Evolutionary conservation across 192 early-diverging fungal genomes (phyloP).

Genomic region (Linderina pennispora): DNA sequence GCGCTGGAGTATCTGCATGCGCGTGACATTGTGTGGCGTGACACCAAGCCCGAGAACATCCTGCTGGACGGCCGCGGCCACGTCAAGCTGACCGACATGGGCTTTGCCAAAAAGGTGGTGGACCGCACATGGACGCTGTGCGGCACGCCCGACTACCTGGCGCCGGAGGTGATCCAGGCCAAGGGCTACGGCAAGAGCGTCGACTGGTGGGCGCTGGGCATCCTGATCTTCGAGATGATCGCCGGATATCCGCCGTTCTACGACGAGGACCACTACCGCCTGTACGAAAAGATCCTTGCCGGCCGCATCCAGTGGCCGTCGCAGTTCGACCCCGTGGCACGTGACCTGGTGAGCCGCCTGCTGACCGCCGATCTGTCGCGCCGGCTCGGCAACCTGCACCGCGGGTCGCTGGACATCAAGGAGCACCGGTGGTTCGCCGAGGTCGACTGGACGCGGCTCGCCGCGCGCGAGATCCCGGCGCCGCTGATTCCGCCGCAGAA

Average conservation of each 20-base stretch:
- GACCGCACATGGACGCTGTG: slow-evolving; percentile 83
- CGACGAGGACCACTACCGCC: slow-evolving; percentile 87
- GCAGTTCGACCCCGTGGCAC: slow-evolving; percentile 73
- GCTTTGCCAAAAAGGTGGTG: slow-evolving; percentile 76
- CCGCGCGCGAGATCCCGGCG: slow-evolving; percentile 64
- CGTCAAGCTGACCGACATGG: slow-evolving; percentile 86
- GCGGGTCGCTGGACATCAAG: slow-evolving; percentile 86
- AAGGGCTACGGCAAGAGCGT: slow-evolving; percentile 90
- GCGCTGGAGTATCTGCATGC: slow-evolving; percentile 86
- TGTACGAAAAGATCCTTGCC: slow-evolving; percentile 90
- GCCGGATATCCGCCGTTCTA: slow-evolving; percentile 94
- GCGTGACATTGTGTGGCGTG: slow-evolving; percentile 86
- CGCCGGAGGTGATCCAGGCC: slow-evolving; percentile 87
- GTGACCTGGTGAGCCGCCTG: slow-evolving; percentile 79
- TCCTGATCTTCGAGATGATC: slow-evolving; percentile 93
- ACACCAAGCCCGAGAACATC: slow-evolving; percentile 88
- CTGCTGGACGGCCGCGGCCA: slow-evolving; percentile 68
- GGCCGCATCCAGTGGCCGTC: slow-evolving; percentile 82
- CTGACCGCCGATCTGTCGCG: slow-evolving; percentile 77
- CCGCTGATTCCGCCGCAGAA: slow-evolving; percentile 80
- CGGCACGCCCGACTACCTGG: slow-evolving; percentile 81
- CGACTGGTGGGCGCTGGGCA: slow-evolving; percentile 94
- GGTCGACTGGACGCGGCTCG: slow-evolving; percentile 82
- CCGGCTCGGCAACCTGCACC: slow-evolving; percentile 81
- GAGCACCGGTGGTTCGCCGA: slow-evolving; percentile 92